Evolutionary conservation across 2,329 filamentous ascomycete genomes (phyloP).

Genomic region (Epicoccum nigrum): DNA sequence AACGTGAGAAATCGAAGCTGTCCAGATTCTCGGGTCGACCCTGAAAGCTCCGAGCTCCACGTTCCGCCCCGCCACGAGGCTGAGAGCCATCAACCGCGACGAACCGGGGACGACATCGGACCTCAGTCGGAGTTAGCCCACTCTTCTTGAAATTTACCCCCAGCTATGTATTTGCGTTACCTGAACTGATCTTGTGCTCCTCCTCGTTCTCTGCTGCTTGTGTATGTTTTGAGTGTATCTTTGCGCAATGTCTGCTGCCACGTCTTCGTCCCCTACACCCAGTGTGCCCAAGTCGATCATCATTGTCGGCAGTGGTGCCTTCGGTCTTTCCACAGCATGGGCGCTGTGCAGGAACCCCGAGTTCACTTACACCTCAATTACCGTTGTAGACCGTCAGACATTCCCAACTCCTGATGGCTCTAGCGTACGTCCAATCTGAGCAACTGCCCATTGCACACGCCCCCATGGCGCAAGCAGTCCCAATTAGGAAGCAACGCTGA

Average conservation of each 20-base stretch:
- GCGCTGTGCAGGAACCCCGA: conserved; percentile 68
- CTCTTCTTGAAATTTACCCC: conserved; percentile 16
- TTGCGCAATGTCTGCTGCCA: conserved; percentile 29
- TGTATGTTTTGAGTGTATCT: conserved; percentile 1
- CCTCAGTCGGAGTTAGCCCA: conserved; percentile 7
- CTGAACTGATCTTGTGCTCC: neutral
- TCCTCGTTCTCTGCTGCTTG: conserved; percentile 5
- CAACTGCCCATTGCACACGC: neutral
- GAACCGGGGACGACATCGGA: conserved; percentile 44
- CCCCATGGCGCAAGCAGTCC: conserved; percentile 3
- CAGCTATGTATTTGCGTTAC: conserved; percentile 2
- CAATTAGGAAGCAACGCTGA: conserved; percentile 10
- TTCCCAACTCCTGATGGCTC: conserved; percentile 66
- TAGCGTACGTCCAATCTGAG: conserved; percentile 48
- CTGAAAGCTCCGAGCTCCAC: conserved; percentile 9
- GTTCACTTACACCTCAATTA: conserved; percentile 60
- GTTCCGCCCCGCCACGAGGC: conserved; percentile 13
- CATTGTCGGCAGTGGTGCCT: conserved; percentile 60
- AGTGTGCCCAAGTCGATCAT: conserved; percentile 52
- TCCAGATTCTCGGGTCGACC: conserved; percentile 13
- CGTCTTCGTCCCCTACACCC: conserved; percentile 2
- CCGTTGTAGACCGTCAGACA: conserved; percentile 62
- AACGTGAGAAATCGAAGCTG: conserved; percentile 1
- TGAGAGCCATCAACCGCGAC: conserved; percentile 25
- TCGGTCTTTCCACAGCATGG: conserved; percentile 70